phyloP scores from a whole-genome alignment of 495 filamentous ascomycete species.

The Umbilicaria muhlenbergii region DNA sequence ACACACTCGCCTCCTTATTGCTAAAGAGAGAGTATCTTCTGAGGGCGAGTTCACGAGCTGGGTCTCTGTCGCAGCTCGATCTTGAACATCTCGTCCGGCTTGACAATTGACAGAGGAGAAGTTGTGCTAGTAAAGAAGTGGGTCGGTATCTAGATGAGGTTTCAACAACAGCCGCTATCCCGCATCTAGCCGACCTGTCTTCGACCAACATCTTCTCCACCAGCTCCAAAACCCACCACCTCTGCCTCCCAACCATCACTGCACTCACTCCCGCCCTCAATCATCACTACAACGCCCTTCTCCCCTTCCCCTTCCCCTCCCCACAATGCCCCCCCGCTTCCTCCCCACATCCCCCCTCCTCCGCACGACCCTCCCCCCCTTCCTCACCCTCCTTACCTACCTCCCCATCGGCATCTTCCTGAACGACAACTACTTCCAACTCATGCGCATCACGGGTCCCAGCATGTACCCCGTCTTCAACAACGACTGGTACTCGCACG shows the following conservation, averaged over 20 bases:
- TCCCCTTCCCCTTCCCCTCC: not conserved
- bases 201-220: no score
- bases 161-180: no score
- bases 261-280: not conserved
- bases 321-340: not conserved
- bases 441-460: constrained; percentile 47
- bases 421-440: constrained; percentile 42
- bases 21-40: no score
- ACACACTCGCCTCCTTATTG: no score
- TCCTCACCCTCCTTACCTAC: constrained; percentile 40
- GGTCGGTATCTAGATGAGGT: no score
- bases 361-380: constrained; percentile 17
- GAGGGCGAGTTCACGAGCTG: no score
- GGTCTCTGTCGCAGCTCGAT: no score
- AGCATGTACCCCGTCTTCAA: constrained; percentile 73
- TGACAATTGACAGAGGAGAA: no score
- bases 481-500: constrained; percentile 39
- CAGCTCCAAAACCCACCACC: not conserved
- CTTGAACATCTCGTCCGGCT: no score
- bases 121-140: no score
- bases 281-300: not conserved
- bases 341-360: constrained; percentile 3
- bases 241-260: not conserved
- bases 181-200: no score
- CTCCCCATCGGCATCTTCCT: constrained; percentile 50